Conservation (phyloP, 1,139 yeast genomes). For the Saccharomyces hybrid region DNA sequence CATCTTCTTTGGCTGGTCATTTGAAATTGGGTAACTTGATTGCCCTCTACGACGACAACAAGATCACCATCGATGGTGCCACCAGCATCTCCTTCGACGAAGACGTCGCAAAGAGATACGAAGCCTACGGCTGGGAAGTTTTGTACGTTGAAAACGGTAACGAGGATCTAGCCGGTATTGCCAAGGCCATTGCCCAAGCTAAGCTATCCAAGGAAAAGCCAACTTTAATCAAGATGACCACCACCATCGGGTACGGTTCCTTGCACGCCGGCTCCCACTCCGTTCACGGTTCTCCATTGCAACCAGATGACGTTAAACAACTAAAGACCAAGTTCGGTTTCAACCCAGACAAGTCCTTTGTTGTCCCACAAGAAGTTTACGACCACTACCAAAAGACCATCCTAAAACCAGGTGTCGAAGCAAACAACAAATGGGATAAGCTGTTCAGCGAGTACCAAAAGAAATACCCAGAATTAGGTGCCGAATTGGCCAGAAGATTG, state of each 20-base stretch:
- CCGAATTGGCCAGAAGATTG: slow-evolving; percentile 77
- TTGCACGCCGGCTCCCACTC: slow-evolving; percentile 76
- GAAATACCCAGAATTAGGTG: slow-evolving; percentile 73
- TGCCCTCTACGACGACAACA: slow-evolving; percentile 95
- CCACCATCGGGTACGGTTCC: slow-evolving; percentile 95
- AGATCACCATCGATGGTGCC: slow-evolving; percentile 93
- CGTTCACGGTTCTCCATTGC: slow-evolving; percentile 96
- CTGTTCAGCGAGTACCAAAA: slow-evolving; percentile 53
- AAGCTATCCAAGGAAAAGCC: slow-evolving; percentile 69
- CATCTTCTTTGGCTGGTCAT: slow-evolving; percentile 94
- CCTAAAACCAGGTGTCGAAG: slow-evolving; percentile 53
- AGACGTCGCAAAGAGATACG: slow-evolving; percentile 78
- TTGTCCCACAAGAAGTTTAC: slow-evolving; percentile 76
- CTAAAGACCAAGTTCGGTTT: slow-evolving; percentile 81
- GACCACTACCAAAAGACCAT: slow-evolving; percentile 57
- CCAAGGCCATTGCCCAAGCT: slow-evolving; percentile 66
- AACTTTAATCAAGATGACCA: slow-evolving; percentile 78
- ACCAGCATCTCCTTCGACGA: slow-evolving; percentile 91
- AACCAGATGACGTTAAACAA: slow-evolving; percentile 86
- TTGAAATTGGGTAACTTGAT: slow-evolving; percentile 88
- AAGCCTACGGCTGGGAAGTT: slow-evolving; percentile 93
- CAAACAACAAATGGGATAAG: slow-evolving; percentile 68
- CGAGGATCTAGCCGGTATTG: slow-evolving; percentile 64
- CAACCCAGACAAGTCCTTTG: slow-evolving; percentile 76
- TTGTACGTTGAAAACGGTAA: slow-evolving; percentile 74